phyloP scores from a whole-genome alignment of 306 rosid genomes.

The Canavalia ensiformis region DNA sequence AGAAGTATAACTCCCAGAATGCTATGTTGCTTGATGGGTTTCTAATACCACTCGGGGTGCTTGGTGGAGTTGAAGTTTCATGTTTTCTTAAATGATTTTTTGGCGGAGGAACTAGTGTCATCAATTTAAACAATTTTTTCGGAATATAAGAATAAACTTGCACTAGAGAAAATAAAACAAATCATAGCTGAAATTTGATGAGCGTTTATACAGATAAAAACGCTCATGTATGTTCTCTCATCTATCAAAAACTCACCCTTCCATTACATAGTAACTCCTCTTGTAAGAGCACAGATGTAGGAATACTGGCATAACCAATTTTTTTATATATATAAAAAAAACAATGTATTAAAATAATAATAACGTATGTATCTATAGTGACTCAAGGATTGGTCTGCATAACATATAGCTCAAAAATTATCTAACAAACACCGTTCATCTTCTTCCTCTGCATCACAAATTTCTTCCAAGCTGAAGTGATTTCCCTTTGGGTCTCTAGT shows the following conservation, averaged over 20 bases:
- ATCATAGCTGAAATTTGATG: neutral
- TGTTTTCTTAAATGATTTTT: too few relatives aligned
- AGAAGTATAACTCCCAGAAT: too few relatives aligned
- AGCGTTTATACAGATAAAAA: neutral
- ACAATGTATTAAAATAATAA: neutral
- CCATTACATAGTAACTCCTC: too few relatives aligned
- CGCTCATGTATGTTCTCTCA: neutral
- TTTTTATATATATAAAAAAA: too few relatives aligned
- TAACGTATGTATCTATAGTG: neutral
- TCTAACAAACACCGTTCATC: constrained; percentile 72
- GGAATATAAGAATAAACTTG: constrained; percentile 2
- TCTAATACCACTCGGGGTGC: too few relatives aligned
- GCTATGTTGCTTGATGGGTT: too few relatives aligned
- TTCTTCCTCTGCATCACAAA: constrained; percentile 76
- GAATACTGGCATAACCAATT: too few relatives aligned
- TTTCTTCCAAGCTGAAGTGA: constrained; percentile 78
- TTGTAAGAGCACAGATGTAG: too few relatives aligned
- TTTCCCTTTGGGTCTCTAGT: constrained; percentile 69
- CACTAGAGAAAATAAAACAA: neutral
- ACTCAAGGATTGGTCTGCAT: neutral
- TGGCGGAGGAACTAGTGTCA: too few relatives aligned
- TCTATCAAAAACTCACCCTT: neutral
- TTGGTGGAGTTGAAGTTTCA: too few relatives aligned
- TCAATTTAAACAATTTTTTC: neutral
- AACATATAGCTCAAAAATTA: neutral